phyloP scores from a whole-genome alignment of 257 asterid genomes.

The Agastache rugosa region DNA sequence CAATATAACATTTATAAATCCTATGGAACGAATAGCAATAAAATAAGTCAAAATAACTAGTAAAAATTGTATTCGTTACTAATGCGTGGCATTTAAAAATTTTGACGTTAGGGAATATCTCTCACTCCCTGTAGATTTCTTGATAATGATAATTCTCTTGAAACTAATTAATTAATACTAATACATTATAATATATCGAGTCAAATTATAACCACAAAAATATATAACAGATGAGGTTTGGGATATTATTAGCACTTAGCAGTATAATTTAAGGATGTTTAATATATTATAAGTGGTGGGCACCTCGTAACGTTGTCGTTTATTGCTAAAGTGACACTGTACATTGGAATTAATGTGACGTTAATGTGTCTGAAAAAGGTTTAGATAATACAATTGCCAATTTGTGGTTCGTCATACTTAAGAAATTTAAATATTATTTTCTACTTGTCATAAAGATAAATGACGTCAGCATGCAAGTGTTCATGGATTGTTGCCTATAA shows the following conservation, averaged over 20 bases:
- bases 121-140: neutral
- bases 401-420: neutral
- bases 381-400: neutral
- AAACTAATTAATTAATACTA: neutral
- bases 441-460: neutral
- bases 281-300: slow-evolving; percentile 1
- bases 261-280: slow-evolving; percentile 12
- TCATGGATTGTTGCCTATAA: neutral
- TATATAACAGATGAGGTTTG: neutral
- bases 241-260: neutral
- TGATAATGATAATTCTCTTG: neutral
- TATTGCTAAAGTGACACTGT: slow-evolving; percentile 23
- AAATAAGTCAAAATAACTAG: neutral
- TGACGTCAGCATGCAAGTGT: neutral
- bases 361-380: slow-evolving; percentile 10
- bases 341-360: slow-evolving; percentile 28
- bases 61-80: too few species aligned
- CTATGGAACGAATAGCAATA: neutral
- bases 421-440: neutral
- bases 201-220: neutral
- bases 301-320: slow-evolving; percentile 27
- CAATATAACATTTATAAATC: neutral
- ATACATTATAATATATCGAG: neutral
- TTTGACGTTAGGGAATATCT: neutral
- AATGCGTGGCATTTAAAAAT: too few species aligned